Evolutionary conservation across 1,139 yeast genomes (phyloP).

Genomic region (Protomyces lactucae-debilis): DNA sequence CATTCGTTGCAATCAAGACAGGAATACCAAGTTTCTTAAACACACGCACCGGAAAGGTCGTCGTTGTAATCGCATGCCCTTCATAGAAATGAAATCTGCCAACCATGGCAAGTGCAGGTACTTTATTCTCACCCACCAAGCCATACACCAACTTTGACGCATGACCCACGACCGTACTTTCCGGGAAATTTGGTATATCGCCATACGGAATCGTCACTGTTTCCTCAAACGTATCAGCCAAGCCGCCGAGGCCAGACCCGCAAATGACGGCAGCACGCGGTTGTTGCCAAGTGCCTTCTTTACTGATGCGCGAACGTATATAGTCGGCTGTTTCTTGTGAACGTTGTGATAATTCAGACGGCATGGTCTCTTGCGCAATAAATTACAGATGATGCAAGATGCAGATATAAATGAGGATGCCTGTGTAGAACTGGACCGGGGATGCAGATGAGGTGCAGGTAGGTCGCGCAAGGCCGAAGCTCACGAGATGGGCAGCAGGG

Average conservation of each 20-base stretch:
- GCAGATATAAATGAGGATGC: too few relatives aligned
- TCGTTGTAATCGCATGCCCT: conserved; percentile 73
- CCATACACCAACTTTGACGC: conserved; percentile 81
- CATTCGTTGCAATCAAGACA: conserved; percentile 68
- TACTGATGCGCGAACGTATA: conserved; percentile 36
- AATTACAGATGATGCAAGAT: too few relatives aligned
- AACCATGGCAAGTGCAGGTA: conserved; percentile 62
- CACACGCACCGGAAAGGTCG: conserved; percentile 81
- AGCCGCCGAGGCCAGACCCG: conserved; percentile 92
- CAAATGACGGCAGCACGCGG: conserved; percentile 78
- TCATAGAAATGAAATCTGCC: conserved; percentile 54
- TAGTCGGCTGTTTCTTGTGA: conserved; percentile 34
- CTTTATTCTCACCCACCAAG: conserved; percentile 50
- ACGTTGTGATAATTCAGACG: background rate
- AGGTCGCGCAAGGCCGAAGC: background rate
- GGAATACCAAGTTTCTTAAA: conserved; percentile 59
- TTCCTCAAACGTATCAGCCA: conserved; percentile 52
- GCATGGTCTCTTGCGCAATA: background rate
- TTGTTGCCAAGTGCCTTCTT: conserved; percentile 32
- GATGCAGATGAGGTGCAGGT: background rate
- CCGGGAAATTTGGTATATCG: conserved; percentile 72
- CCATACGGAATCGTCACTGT: conserved; percentile 55
- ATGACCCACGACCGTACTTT: conserved; percentile 81
- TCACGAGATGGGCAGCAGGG: background rate
- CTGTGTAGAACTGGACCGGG: too few relatives aligned